These are phyloP conservation scores for Boletus insuetus DNA, from an alignment of 768 basidiomycete genomes.

Conservation along the genomic window DNA sequence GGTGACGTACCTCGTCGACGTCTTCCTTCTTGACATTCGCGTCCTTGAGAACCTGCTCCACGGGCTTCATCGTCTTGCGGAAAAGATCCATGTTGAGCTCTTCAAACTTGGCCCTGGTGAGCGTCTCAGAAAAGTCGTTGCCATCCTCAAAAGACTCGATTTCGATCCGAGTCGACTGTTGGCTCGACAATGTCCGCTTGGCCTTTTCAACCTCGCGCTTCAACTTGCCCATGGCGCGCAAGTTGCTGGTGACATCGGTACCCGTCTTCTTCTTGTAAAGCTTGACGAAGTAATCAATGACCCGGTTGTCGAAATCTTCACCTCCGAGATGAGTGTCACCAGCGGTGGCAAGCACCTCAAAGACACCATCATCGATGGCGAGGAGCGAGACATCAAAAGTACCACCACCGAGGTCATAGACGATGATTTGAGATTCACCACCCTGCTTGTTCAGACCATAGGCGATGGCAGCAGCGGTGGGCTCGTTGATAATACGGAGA, in stretches of 20 bases:
- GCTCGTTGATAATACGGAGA: slow-evolving; percentile 97
- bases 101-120: slow-evolving; percentile 98
- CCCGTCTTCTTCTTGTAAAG: slow-evolving; percentile 53
- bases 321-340: slow-evolving; percentile 95
- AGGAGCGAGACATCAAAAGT: slow-evolving; percentile 98
- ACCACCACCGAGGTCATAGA: slow-evolving; percentile 75
- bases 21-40: slow-evolving; percentile 98
- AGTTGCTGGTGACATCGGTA: slow-evolving; percentile 40
- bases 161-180: slow-evolving; percentile 89
- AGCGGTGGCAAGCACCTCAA: slow-evolving; percentile 86
- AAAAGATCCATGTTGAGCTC: slow-evolving; percentile 99
- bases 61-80: slow-evolving; percentile 99
- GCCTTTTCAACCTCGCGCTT: slow-evolving; percentile 94
- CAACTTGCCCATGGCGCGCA: slow-evolving; percentile 84
- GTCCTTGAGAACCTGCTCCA: slow-evolving; percentile 98
- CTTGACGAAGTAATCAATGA: slow-evolving; percentile 89
- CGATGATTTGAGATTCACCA: slow-evolving; percentile 92
- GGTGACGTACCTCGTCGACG: slow-evolving; percentile 69
- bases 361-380: slow-evolving; percentile 91
- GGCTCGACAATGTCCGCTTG: slow-evolving; percentile 88
- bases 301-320: slow-evolving; percentile 93
- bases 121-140: slow-evolving; percentile 95
- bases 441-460: slow-evolving; percentile 97
- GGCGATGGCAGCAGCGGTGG: slow-evolving; percentile 95
- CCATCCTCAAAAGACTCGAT: slow-evolving; percentile 96